Evolutionary conservation across 148 eudicot genomes (phyloP).

Genomic region (Polygonum maritimum): DNA sequence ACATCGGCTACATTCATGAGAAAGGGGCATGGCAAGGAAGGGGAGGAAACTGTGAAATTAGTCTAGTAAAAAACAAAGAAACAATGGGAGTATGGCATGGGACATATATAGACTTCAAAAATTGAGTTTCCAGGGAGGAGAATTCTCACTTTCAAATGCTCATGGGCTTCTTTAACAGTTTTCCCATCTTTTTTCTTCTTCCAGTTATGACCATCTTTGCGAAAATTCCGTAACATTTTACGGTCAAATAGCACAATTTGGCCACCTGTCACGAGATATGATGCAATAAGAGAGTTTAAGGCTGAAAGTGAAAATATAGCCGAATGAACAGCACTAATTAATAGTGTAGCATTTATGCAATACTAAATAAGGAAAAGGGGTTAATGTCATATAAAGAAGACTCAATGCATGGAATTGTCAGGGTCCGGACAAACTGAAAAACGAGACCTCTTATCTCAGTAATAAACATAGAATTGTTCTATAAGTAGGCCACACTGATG

Average conservation of each 20-base stretch:
- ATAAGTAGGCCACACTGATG: neutral
- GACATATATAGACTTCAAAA: neutral
- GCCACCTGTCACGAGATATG: constrained; percentile 46
- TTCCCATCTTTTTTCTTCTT: constrained; percentile 93
- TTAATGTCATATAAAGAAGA: neutral
- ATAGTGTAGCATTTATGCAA: neutral
- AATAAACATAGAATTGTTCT: neutral
- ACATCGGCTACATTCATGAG: neutral
- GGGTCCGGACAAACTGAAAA: constrained; percentile 2
- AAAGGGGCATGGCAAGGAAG: neutral
- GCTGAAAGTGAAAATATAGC: neutral
- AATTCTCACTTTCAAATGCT: constrained; percentile 73
- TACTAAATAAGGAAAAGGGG: neutral
- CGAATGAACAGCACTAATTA: neutral
- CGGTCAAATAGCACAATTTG: constrained; percentile 82
- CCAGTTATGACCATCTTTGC: constrained; percentile 95
- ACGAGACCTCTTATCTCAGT: neutral
- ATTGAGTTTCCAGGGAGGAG: neutral
- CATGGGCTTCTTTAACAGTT: constrained; percentile 98
- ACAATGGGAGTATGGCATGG: neutral
- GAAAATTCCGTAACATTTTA: constrained; percentile 80
- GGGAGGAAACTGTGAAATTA: neutral
- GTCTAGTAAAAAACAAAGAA: neutral
- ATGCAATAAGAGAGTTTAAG: neutral
- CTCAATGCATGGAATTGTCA: neutral